Evolutionary conservation across 2,329 filamentous ascomycete species (phyloP), one percentile per base, ranked within the genome.

Genomic region (Fusarium siculi): DNA sequence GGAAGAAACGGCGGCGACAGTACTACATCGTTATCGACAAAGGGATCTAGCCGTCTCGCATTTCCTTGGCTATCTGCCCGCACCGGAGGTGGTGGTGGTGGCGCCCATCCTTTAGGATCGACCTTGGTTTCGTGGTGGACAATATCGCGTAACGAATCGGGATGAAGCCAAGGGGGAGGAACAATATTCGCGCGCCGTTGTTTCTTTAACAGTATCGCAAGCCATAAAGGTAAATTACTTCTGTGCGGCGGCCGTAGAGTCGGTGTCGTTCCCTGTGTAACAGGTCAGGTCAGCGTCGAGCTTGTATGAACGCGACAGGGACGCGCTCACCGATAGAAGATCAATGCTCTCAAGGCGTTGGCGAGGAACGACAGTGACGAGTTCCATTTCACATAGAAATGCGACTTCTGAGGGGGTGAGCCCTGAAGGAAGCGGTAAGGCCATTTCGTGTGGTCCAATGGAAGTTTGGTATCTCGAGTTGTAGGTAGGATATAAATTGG

Each of bases 341-440:
- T 93, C 88, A 72, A 99, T 93, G 75, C 90, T 90, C 74, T 98
- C 95, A 59, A 99, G 91, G 73, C 93, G 90, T 82, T 98, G 95
- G 60, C 96, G 93, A 40, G 96, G 96, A 55, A 98, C 91, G 28
- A 99, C 89, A 1, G 95, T 98, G 63, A 99, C 93, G 78, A 94
- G 90, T 85, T 98, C 96, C 95, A 98, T 98, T 85, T 99, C 96
- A 82, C 95, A 97, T 34, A 98, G 86, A 80, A 98, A 99, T 56
- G 95, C 93, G 50, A 97, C 93, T 84, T 99, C 96, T 73, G 93
- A 87, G 67, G 96, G 94, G 77, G 93, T 92, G 49, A 98, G 88
- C 82, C 84, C 87, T 57, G 82, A 77, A 9, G 86, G 86, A 19
- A 88, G 81, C 36, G 87, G 85, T 55, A 87, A 80, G 37, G 87